Evolutionary conservation across 2,329 filamentous ascomycete genomes (phyloP).

Genomic region (Camillea tinctor): DNA sequence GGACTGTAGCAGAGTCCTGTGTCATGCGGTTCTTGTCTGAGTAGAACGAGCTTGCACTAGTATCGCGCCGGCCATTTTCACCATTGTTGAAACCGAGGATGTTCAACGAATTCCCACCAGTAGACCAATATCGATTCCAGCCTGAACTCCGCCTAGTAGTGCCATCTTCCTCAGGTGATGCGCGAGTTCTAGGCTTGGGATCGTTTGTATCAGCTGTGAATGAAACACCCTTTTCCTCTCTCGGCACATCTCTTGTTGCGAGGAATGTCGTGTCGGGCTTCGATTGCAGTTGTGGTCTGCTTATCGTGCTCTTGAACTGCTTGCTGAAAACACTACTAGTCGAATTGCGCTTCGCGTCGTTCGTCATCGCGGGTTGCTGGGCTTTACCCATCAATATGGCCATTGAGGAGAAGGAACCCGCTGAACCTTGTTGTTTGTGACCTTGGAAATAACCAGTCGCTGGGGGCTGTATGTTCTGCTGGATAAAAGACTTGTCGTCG

Average conservation of each 20-base stretch:
- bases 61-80: constrained; percentile 44
- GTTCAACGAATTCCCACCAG: constrained; percentile 67
- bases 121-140: constrained; percentile 78
- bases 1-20: constrained; percentile 67
- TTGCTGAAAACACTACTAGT: constrained; percentile 58
- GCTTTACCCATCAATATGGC: constrained; percentile 65
- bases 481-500: constrained; percentile 57
- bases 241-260: not conserved
- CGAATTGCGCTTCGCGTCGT: constrained; percentile 52
- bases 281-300: constrained; percentile 57
- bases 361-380: constrained; percentile 51
- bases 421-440: constrained; percentile 53
- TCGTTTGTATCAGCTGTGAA: constrained; percentile 21
- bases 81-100: constrained; percentile 58
- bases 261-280: constrained; percentile 32
- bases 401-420: constrained; percentile 61
- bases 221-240: constrained; percentile 20
- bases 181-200: constrained; percentile 35
- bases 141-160: constrained; percentile 63
- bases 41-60: constrained; percentile 56
- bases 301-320: constrained; percentile 61
- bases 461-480: constrained; percentile 40
- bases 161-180: constrained; percentile 37
- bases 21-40: constrained; percentile 52
- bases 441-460: constrained; percentile 46